Conservation (phyloP, 2,329 filamentous ascomycete species). For the Chaetomium olivaceum region DNA sequence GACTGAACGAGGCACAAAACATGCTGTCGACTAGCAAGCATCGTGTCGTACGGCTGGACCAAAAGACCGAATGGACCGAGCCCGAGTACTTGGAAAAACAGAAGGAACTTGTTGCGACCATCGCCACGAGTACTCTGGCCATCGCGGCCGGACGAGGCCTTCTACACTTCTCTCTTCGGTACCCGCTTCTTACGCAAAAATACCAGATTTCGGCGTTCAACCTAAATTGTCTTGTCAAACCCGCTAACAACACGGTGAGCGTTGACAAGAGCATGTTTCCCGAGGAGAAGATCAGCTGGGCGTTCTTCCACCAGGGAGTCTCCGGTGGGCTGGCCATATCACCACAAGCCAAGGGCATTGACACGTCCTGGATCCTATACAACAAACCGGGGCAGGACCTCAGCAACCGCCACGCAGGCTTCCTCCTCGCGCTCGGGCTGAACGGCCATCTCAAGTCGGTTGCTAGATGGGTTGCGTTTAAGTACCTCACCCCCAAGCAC, state of each 20-base stretch:
- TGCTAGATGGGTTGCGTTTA: conserved; percentile 98
- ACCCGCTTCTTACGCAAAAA: conserved; percentile 88
- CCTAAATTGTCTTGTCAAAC: conserved; percentile 86
- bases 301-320: conserved; percentile 95
- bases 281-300: conserved; percentile 97
- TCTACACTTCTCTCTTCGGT: conserved; percentile 82
- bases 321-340: conserved; percentile 92
- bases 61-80: conserved; percentile 77
- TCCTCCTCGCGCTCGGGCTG: conserved; percentile 84
- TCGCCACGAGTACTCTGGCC: conserved; percentile 84
- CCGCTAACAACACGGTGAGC: conserved; percentile 87
- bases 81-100: conserved; percentile 87
- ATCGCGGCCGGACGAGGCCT: conserved; percentile 85
- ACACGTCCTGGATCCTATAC: conserved; percentile 98
- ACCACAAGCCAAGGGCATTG: conserved; percentile 84
- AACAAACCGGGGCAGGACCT: conserved; percentile 87
- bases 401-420: conserved; percentile 94
- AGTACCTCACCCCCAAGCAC: conserved; percentile 98
- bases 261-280: conserved; percentile 85
- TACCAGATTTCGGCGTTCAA: conserved; percentile 90
- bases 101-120: conserved; percentile 82
- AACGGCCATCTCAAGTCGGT: conserved; percentile 93
- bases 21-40: conserved; percentile 84
- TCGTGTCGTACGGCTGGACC: conserved; percentile 74
- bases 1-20: conserved; percentile 80